Evolutionary conservation across 257 asterid species (phyloP).

Genomic region (Salvia miltiorrhiza): DNA sequence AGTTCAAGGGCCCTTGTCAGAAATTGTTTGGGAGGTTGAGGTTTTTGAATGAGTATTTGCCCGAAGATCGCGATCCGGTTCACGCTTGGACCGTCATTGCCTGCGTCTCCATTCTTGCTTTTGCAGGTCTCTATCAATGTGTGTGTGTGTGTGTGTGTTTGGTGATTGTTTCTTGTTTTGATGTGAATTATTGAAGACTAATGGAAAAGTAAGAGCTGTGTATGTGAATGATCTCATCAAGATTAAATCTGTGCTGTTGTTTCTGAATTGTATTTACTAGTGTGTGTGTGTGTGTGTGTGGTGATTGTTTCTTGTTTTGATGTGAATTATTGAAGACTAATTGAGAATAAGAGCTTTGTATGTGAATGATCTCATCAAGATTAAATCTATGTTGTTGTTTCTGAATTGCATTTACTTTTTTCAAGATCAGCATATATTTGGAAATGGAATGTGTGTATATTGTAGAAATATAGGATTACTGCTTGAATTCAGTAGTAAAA

Average conservation of each 20-base stretch:
- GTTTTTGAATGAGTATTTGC: conserved; percentile 74
- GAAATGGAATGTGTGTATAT: not conserved
- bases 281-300: not conserved
- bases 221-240: not conserved
- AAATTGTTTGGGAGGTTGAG: conserved; percentile 47
- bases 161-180: not conserved
- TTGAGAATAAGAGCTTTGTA: not conserved
- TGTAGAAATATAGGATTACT: too few relatives aligned
- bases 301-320: not conserved
- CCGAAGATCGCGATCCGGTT: conserved; percentile 98
- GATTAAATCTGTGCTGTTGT: not conserved
- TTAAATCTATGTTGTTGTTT: not conserved
- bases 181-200: not conserved
- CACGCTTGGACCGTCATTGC: conserved; percentile 77
- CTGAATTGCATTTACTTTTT: not conserved
- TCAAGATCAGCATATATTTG: not conserved
- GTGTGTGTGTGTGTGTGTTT: not conserved
- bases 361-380: not conserved
- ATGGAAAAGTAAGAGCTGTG: not conserved
- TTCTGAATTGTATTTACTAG: not conserved
- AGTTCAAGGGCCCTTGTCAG: conserved; percentile 59
- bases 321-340: not conserved
- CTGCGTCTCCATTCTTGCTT: conserved; percentile 48
- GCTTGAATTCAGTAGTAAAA: too few relatives aligned
- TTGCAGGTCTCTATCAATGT: conserved; percentile 46